Conservation (phyloP, 192 early-diverging fungal species). For the Dissophora ornata region DNA sequence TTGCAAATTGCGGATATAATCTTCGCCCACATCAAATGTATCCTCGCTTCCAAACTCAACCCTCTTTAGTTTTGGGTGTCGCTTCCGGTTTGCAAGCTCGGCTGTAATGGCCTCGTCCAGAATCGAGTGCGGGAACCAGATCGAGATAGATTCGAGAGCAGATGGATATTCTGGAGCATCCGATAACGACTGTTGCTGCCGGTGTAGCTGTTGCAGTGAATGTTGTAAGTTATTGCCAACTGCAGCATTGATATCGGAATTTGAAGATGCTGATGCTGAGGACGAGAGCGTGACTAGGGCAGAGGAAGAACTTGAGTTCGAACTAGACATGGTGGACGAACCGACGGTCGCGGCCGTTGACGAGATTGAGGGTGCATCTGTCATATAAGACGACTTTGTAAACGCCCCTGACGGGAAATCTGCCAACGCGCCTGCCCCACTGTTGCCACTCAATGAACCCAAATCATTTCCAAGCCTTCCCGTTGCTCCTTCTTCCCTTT, state of each 20-base stretch:
- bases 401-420: conserved; percentile 36
- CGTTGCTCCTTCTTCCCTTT: background rate
- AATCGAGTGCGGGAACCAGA: conserved; percentile 45
- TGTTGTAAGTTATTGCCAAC: background rate
- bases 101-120: conserved; percentile 24
- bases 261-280: background rate
- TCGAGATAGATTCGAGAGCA: conserved; percentile 28
- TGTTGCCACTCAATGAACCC: too few species aligned
- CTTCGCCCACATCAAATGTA: conserved; percentile 27
- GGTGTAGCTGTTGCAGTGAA: background rate
- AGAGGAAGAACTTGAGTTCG: conserved; percentile 12
- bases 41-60: conserved; percentile 53
- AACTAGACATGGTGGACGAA: conserved; percentile 3
- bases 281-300: conserved; percentile 1
- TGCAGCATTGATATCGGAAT: background rate
- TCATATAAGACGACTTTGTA: conserved; percentile 8
- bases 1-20: conserved; percentile 2
- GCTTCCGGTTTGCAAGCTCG: conserved; percentile 13
- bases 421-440: background rate
- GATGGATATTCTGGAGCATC: too few species aligned
- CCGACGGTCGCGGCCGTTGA: conserved; percentile 19
- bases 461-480: too few species aligned
- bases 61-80: conserved; percentile 22
- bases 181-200: background rate
- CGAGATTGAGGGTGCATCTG: conserved; percentile 9